Conservation (phyloP, 2,329 filamentous ascomycete species). For the Botrytis squamosa region DNA sequence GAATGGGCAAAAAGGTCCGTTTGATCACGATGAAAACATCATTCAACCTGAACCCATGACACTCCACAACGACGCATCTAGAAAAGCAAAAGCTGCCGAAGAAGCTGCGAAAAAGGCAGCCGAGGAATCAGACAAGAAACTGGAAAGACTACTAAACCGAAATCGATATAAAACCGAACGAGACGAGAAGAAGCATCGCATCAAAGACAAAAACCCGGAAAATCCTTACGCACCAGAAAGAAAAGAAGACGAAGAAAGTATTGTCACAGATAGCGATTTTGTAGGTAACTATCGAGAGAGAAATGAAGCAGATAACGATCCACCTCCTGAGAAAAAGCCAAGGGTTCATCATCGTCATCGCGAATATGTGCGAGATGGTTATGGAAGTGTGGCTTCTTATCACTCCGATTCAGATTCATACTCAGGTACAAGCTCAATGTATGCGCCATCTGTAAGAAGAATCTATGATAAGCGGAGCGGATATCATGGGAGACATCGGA, state of each 20-base stretch:
- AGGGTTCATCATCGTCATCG: background rate
- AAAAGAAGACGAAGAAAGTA: slow-evolving; percentile 7
- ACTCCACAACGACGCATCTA: background rate
- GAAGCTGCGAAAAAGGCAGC: background rate
- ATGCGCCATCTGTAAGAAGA: background rate
- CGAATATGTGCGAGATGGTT: background rate
- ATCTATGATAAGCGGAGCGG: background rate
- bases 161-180: background rate
- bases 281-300: background rate
- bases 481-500: no score
- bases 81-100: background rate
- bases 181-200: background rate
- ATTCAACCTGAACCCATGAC: background rate
- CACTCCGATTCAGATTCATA: background rate
- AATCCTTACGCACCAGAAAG: background rate
- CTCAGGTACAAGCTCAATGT: background rate
- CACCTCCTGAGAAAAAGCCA: background rate
- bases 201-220: background rate
- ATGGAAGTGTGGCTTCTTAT: background rate
- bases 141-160: background rate
- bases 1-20: background rate
- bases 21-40: background rate
- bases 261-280: slow-evolving; percentile 7
- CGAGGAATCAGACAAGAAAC: background rate
- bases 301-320: background rate